These are phyloP conservation scores for Mucor lusitanicus DNA, from an alignment of 371 early-diverging fungal species.

Conservation along the genomic window DNA sequence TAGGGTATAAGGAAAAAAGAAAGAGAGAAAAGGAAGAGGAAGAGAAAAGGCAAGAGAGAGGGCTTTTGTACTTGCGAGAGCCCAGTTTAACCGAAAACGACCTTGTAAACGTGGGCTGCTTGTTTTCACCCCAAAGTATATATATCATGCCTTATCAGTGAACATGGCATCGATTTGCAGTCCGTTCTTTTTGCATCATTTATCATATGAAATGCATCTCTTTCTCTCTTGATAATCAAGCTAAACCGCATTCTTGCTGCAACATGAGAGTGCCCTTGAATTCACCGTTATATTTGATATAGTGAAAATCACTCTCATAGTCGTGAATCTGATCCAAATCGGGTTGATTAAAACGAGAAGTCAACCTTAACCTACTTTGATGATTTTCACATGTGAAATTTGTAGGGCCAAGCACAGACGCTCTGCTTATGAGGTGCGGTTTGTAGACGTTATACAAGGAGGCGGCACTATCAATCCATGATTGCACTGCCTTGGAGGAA, in stretches of 20 bases:
- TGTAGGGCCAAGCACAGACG: not conserved
- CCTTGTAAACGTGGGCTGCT: not conserved
- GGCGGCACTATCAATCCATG: not conserved
- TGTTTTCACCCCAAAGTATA: not conserved
- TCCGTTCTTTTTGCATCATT: not conserved
- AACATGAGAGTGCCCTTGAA: not conserved
- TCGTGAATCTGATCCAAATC: slow-evolving; percentile 18
- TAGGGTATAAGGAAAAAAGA: not conserved
- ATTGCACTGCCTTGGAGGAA: too few species aligned
- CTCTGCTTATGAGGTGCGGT: too few species aligned
- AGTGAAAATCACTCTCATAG: not conserved
- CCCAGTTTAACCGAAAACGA: not conserved
- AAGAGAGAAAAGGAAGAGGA: not conserved
- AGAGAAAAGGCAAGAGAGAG: slow-evolving; percentile 7
- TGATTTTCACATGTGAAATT: slow-evolving; percentile 9
- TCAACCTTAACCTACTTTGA: not conserved
- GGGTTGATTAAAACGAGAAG: slow-evolving; percentile 15
- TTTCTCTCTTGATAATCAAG: not conserved
- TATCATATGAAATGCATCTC: not conserved
- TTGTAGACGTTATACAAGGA: not conserved
- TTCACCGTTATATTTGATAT: not conserved
- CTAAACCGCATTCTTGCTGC: not conserved
- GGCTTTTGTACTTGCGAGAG: not conserved
- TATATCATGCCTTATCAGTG: not conserved
- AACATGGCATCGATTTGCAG: not conserved